These are phyloP conservation scores for Fusarium devonianum DNA, from an alignment of 2,329 filamentous ascomycete genomes.

Conservation along the genomic window DNA sequence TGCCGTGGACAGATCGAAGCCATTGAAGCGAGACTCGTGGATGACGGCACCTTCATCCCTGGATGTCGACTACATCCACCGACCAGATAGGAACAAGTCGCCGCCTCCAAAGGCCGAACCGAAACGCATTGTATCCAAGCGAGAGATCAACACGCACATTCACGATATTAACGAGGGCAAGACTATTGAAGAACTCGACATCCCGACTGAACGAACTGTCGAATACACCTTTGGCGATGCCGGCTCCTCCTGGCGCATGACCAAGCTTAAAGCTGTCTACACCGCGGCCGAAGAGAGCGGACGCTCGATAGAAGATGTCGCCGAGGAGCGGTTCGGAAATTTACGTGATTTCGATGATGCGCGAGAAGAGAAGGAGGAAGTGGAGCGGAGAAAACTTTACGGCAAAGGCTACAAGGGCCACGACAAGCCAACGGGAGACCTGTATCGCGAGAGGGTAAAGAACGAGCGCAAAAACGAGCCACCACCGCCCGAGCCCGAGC, in stretches of 20 bases:
- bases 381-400: slow-evolving; percentile 83
- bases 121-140: slow-evolving; percentile 75
- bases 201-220: slow-evolving; percentile 63
- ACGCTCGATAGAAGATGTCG: slow-evolving; percentile 80
- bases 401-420: slow-evolving; percentile 85
- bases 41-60: slow-evolving; percentile 88
- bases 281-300: slow-evolving; percentile 77
- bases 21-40: slow-evolving; percentile 81
- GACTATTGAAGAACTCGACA: slow-evolving; percentile 23
- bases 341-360: slow-evolving; percentile 90
- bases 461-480: slow-evolving; percentile 54
- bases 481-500: slow-evolving; percentile 47
- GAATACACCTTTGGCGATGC: slow-evolving; percentile 88
- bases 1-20: slow-evolving; percentile 37
- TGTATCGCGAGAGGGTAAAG: slow-evolving; percentile 79
- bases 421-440: slow-evolving; percentile 84
- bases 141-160: slow-evolving; percentile 78
- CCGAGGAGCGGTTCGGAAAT: slow-evolving; percentile 80
- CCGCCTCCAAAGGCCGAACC: slow-evolving; percentile 64
- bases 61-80: slow-evolving; percentile 83
- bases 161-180: slow-evolving; percentile 66
- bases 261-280: slow-evolving; percentile 87
- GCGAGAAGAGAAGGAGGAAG: slow-evolving; percentile 88
- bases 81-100: slow-evolving; percentile 63
- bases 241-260: slow-evolving; percentile 96